Percentiles rank a stretch among this genome's conserved stretches.
Evolutionary conservation across 1,284 basidiomycete species (phyloP).

Genomic region (Sanghuangporus baumii): DNA sequence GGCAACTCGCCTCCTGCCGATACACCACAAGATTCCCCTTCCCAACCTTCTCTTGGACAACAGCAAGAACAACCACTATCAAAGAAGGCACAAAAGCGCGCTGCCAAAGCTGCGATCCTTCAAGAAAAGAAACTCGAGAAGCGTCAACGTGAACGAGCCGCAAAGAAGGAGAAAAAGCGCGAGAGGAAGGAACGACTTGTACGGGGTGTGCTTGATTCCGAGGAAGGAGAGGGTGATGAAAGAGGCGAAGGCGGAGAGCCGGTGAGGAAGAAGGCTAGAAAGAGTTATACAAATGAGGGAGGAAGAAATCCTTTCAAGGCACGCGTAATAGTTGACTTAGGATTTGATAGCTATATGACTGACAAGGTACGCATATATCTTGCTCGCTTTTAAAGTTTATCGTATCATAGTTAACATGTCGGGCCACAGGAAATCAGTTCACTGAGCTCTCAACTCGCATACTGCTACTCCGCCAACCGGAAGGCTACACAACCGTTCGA

Average conservation of each 20-base stretch:
- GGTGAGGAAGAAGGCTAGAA: slow-evolving; percentile 38
- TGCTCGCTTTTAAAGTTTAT: not conserved
- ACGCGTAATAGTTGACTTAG: slow-evolving; percentile 83
- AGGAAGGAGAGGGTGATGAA: not conserved
- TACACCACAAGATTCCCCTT: not conserved
- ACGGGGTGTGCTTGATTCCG: slow-evolving; percentile 23
- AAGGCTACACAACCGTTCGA: slow-evolving; percentile 66
- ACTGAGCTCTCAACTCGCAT: slow-evolving; percentile 83
- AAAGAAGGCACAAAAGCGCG: slow-evolving; percentile 79
- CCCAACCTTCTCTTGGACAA: not conserved
- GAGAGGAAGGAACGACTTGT: slow-evolving; percentile 34
- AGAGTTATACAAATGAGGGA: slow-evolving; percentile 26
- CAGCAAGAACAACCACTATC: slow-evolving; percentile 40
- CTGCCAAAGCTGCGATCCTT: slow-evolving; percentile 58
- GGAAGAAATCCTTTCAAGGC: slow-evolving; percentile 54
- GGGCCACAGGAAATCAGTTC: slow-evolving; percentile 76
- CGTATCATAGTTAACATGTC: not conserved
- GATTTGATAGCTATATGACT: slow-evolving; percentile 92
- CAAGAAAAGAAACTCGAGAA: slow-evolving; percentile 71
- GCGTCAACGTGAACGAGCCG: slow-evolving; percentile 68
- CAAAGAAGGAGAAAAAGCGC: slow-evolving; percentile 61
- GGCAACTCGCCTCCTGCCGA: not conserved
- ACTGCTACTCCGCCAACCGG: slow-evolving; percentile 85
- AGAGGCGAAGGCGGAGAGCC: slow-evolving; percentile 44
- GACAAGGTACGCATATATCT: slow-evolving; percentile 66